Evolutionary conservation across 2,329 filamentous ascomycete genomes (phyloP), one percentile per base, ranked within the genome.

Genomic region (Penicillium sp.): DNA sequence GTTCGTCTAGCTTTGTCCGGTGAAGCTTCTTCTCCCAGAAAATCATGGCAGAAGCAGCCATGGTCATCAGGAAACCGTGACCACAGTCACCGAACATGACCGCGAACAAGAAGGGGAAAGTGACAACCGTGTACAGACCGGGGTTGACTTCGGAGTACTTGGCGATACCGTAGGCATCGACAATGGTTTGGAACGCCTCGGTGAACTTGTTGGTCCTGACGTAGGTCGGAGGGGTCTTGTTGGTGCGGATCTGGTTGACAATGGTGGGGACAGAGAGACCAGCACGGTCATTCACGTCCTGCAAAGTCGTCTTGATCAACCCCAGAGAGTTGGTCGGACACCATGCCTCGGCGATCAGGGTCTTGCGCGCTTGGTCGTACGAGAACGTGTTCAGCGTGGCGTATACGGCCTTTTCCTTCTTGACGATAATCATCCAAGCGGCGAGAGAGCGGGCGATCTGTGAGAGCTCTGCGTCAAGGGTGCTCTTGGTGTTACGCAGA

Each of bases 41-140:
- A 65, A 99, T 97, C 92, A 99, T 96, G 53, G 92, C 90, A 52
- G 86, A 69, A 13, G 94, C 90, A 53, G 91, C 89, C 52, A 85
- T 72, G 41, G 93, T 82, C 89, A 99, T 96, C 73, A 99, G 89
- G 61, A 88, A 75, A 62, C 93, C 94, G 70, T 99, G 94, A 48
- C 94, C 95, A 55, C 96, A 88, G 75, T 99, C 94, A 80, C 94
- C 95, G 71, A 99, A 99, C 94, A 99, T 99, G 84, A 99, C 94
- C 46, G 94, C 94, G 72, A 99, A 99, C 58, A 99, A 81, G 81
- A 99, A 99, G n/a, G 95, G 94, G 76, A 99, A 99, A 5, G 94
- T 99, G 60, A 99, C 88, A 63, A 97, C 92, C 48, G 96, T 94
- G 36, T 93, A 93, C 21, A 99, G 83, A 58, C 92, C 93, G 53